phyloP scores from a whole-genome alignment of 1,284 basidiomycete genomes.

The Vanrija humicola region DNA sequence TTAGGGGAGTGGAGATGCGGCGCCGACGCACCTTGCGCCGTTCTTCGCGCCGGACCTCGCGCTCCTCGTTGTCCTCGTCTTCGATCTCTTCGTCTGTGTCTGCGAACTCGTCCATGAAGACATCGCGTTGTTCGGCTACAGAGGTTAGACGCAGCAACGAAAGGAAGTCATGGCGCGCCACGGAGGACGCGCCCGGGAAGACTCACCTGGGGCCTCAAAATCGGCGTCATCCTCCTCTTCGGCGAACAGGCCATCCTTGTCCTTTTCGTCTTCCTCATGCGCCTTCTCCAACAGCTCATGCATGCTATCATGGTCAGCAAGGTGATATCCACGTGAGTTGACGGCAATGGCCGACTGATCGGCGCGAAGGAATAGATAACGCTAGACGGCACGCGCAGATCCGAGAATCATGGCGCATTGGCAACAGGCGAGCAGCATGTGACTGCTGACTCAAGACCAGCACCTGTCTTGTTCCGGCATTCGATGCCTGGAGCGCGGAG shows the following conservation, averaged over 20 bases:
- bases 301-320: slow-evolving; percentile 32
- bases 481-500: no score
- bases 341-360: neutral
- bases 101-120: slow-evolving; percentile 46
- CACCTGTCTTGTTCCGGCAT: no score
- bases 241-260: slow-evolving; percentile 38
- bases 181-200: no score
- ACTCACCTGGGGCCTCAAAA: slow-evolving; percentile 41
- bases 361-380: neutral
- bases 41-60: slow-evolving; percentile 30
- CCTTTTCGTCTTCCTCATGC: slow-evolving; percentile 37
- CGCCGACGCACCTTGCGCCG: slow-evolving; percentile 25
- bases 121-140: slow-evolving; percentile 35
- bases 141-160: no score
- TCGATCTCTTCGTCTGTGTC: slow-evolving; percentile 46
- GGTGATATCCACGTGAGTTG: neutral
- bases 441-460: neutral
- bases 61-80: slow-evolving; percentile 39
- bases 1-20: neutral
- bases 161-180: no score
- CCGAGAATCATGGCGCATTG: no score
- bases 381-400: no score
- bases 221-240: slow-evolving; percentile 45
- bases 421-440: no score
- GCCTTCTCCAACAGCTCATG: slow-evolving; percentile 46